These are phyloP conservation scores for Debaryomyces udenii DNA, from an alignment of 1,139 yeast species.

Conservation along the genomic window DNA sequence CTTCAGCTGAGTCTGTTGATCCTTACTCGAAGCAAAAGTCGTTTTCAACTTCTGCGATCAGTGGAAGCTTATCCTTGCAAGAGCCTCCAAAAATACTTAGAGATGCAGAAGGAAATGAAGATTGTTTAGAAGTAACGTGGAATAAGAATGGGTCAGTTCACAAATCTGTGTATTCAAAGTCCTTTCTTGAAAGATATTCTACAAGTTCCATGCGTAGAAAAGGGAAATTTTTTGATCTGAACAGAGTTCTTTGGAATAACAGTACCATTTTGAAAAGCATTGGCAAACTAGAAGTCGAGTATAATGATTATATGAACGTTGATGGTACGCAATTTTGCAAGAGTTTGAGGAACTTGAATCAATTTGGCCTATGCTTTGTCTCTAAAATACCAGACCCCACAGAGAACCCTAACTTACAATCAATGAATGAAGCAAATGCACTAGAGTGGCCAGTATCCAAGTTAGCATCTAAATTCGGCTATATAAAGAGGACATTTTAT, in stretches of 20 bases:
- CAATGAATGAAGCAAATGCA: conserved; percentile 34
- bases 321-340: conserved; percentile 34
- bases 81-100: conserved; percentile 29
- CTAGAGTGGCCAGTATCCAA: conserved; percentile 43
- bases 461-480: conserved; percentile 67
- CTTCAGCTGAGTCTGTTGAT: conserved; percentile 54
- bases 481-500: conserved; percentile 71
- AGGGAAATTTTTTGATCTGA: conserved; percentile 38
- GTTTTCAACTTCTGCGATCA: conserved; percentile 62
- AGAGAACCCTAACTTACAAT: conserved; percentile 15
- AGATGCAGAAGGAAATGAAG: conserved; percentile 23
- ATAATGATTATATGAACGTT: conserved; percentile 45
- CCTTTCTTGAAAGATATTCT: conserved; percentile 51
- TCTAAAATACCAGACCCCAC: conserved; percentile 50
- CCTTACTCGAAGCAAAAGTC: conserved; percentile 61
- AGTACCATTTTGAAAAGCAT: conserved; percentile 20
- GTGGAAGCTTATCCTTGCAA: conserved; percentile 25
- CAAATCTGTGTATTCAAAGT: conserved; percentile 45
- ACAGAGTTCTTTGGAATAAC: conserved; percentile 47
- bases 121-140: conserved; percentile 56
- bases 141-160: conserved; percentile 42
- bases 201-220: conserved; percentile 33
- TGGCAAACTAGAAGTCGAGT: conserved; percentile 33
- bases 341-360: conserved; percentile 52
- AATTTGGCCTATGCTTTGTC: conserved; percentile 62